Evolutionary conservation across 2,329 filamentous ascomycete genomes (phyloP), one percentile per base, ranked within the genome.

Genomic region (Nannizziopsis barbatae): DNA sequence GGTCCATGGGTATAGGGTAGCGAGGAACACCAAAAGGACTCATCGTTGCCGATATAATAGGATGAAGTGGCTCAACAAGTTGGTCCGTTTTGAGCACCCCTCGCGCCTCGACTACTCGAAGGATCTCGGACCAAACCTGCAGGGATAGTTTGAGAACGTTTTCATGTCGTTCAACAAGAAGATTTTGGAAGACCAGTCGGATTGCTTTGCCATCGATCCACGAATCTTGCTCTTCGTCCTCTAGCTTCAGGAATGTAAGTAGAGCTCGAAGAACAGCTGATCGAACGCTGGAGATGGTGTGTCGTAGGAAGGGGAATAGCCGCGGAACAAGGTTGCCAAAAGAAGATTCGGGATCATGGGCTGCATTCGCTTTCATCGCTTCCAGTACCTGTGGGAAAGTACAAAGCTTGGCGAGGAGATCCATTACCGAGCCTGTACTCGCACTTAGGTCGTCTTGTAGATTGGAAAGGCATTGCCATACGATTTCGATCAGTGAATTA

Each of bases 351-450:
- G 86, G 77, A 59, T 95, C 85, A 58, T 84, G 75, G 6, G 80
- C 79, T 6, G 90, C 90, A 49, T 93, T 95, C 27, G 74, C 71
- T 67, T 94, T 94, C 92, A 98, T 98, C 11, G 90, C 85, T 52
- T 90, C 81, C 30, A 98, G 71, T 6, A 96, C 90, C 68, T 95
- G 80, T 0, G 86, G 86, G 70, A 95, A 98, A 54, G 88, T 84
- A 70, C 92, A 98, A 1, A 98, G 79, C 52, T 92, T 96, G 11
- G 93, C 92, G 14, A 98, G 75, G 36, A 98, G 77, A 64, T 98
- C 93, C 93, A 98, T 98, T 47, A 98, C 94, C 49, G 88, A 93
- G 42, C 92, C 92, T 8, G 93, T 98, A 64, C 92, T 96, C 3
- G 92, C 92, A 64, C 89, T 96, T 14, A 98, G 75, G 62, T 98